phyloP scores from a whole-genome alignment of 169 alveolate species.

The Pseudocohnilembus persalinus region DNA sequence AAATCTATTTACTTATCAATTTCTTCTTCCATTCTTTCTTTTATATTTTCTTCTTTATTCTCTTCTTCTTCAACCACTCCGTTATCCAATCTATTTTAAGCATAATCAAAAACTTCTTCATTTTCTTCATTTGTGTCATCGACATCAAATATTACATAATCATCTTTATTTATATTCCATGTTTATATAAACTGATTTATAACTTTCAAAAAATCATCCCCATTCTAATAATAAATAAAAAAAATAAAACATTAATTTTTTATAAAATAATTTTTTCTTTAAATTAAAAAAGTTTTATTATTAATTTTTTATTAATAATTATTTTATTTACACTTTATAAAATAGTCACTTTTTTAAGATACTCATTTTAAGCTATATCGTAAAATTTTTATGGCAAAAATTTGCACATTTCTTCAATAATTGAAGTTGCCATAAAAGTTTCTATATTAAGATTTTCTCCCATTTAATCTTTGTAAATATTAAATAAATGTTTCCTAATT shows the following conservation, averaged over 20 bases:
- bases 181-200: background rate
- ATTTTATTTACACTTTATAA: background rate
- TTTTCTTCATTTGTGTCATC: background rate
- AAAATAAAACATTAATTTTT: background rate
- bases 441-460: slow-evolving; percentile 29
- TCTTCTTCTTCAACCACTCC: background rate
- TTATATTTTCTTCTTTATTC: background rate
- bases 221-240: background rate
- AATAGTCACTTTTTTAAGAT: background rate
- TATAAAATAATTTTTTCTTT: too few species aligned
- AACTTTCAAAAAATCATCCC: background rate
- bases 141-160: background rate
- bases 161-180: background rate
- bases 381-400: background rate
- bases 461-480: slow-evolving; percentile 34
- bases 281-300: too few species aligned
- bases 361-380: background rate
- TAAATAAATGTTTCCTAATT: slow-evolving; percentile 39
- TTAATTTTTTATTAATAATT: too few species aligned
- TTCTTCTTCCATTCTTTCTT: background rate
- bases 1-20: background rate
- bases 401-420: slow-evolving; percentile 15
- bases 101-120: background rate
- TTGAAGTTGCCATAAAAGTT: slow-evolving; percentile 18
- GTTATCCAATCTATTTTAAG: background rate